Conservation (phyloP, 106 monocot genomes). For the Dendrobium huoshanense region DNA sequence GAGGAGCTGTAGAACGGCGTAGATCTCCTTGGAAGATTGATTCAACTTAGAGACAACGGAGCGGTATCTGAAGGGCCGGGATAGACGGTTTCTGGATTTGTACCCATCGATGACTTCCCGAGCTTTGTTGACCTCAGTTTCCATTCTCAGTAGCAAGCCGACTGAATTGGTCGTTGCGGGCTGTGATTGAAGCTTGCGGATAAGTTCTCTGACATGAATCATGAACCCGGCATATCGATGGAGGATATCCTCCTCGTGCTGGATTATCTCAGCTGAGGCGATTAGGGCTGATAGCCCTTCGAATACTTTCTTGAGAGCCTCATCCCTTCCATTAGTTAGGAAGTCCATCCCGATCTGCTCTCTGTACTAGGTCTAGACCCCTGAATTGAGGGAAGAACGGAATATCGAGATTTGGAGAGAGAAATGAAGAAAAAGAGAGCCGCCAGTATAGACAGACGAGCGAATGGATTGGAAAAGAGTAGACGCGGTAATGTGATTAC, state of each 20-base stretch:
- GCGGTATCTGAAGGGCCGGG: background rate
- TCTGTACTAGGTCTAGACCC: no score
- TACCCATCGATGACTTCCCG: background rate
- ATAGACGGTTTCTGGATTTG: background rate
- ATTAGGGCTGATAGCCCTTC: background rate
- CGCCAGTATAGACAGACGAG: no score
- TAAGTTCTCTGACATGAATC: background rate
- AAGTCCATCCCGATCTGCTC: background rate
- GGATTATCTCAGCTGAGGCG: background rate
- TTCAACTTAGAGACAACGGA: constrained; percentile 5
- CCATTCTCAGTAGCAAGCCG: constrained; percentile 2
- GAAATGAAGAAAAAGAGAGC: no score
- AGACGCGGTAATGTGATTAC: no score
- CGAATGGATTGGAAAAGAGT: no score
- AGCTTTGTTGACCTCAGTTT: constrained; percentile 4
- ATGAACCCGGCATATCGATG: background rate
- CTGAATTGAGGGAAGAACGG: no score
- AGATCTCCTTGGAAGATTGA: constrained; percentile 1
- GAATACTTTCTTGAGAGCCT: background rate
- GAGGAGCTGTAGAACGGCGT: background rate
- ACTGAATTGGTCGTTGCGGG: background rate
- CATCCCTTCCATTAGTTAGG: background rate
- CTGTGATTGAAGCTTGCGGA: background rate
- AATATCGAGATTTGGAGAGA: no score
- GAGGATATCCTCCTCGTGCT: background rate